Evolutionary conservation across 352 stramenopile genomes (phyloP), one percentile per base, ranked within the genome.

Genomic region (Phytophthora brassicae): DNA sequence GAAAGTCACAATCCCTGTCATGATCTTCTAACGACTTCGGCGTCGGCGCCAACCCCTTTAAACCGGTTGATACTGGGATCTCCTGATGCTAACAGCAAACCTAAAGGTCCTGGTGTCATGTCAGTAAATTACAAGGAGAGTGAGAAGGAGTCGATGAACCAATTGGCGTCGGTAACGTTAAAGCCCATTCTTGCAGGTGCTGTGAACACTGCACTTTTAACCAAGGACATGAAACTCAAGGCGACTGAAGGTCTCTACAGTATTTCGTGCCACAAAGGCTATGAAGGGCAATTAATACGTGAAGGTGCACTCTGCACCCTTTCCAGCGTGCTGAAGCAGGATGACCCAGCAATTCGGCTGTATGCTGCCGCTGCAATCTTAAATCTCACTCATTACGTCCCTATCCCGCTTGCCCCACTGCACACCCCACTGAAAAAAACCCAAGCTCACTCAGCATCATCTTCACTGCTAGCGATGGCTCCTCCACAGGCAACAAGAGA

Each of bases 181-280:
- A 50, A 48, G n/a, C 42, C 59, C 8, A 58, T 56, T 9, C 35
- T 47, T 22, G 47, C 49, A 36, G 50, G 39, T 7, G 12, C 38
- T 23, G 48, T 71, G 28, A 80, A 51, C 50, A 57, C 64, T 4
- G 46, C 53, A 36, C 28, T 71, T 33, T 48, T 92, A 22, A 84
- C 77, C 0, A 76, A 77, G 12, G 83, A 94, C 13, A 84, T 86
- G 70, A 92, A 92, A 52, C 62, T 92, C 49, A 88, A 88, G 53
- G 87, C 80, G 38, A 68, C 84, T 22, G 84, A 94, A 48, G 84
- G 86, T 0, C 56, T 94, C 13, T 93, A 92, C 53, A 90, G 81
- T 50, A 80, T 94, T 22, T 94, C 86, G 12, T 92, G 72, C 43
- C 78, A 89, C 43, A 73, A 72, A 17, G 83, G 78, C n/a, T 89